phyloP scores from a whole-genome alignment of 163 green algal species.

The Scenedesmus sp. region DNA sequence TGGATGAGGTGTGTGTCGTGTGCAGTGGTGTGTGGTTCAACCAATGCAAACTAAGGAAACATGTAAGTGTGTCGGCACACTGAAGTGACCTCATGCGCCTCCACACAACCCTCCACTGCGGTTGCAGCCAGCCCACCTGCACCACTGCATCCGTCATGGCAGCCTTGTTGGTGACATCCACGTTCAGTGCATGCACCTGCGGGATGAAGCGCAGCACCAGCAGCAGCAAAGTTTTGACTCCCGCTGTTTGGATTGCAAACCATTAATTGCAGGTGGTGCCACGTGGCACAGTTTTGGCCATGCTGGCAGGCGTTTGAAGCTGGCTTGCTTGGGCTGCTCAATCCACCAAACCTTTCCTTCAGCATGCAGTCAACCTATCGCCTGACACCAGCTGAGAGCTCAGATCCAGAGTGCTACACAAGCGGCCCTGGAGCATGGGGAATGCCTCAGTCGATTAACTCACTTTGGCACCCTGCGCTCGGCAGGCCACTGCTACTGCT shows the following conservation, averaged over 20 bases:
- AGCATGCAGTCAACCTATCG: no score
- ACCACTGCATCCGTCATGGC: not conserved
- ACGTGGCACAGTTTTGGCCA: not conserved
- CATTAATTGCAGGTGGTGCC: no score
- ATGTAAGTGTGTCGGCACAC: no score
- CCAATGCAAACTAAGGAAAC: no score
- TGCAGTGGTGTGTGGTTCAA: no score
- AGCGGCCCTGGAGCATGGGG: no score
- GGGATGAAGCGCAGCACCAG: not conserved
- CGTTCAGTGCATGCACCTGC: not conserved
- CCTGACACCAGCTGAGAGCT: no score
- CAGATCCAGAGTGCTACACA: no score
- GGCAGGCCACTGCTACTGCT: not conserved
- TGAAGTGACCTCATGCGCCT: no score
- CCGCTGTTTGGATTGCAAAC: not conserved
- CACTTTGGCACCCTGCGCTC: conserved; percentile 11
- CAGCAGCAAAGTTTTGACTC: not conserved
- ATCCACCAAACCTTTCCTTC: no score
- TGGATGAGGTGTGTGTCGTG: no score
- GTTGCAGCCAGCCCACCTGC: not conserved
- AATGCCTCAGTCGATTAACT: not conserved
- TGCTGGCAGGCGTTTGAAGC: not conserved
- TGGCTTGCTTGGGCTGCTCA: not conserved
- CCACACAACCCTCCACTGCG: no score
- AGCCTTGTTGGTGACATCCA: not conserved